A percentile compares a stretch with the other conserved stretches of the same genome.
These are phyloP conservation scores for Baeospora myosura DNA, from an alignment of 1,284 basidiomycete species.

Conservation along the genomic window DNA sequence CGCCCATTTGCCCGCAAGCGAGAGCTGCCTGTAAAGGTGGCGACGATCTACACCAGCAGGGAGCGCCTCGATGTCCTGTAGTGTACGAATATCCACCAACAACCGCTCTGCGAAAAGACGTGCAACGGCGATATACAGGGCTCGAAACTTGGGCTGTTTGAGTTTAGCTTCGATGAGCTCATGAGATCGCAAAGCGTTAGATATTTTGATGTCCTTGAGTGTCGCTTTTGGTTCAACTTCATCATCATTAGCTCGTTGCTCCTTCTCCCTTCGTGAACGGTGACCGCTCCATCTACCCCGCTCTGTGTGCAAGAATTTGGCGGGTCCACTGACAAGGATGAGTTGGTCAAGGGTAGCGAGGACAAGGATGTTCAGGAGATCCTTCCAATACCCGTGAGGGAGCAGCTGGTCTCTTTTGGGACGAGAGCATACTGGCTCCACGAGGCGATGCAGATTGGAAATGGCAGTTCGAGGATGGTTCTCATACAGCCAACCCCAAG, in stretches of 20 bases:
- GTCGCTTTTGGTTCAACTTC: neutral
- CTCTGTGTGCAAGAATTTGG: slow-evolving; percentile 7
- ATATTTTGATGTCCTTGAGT: slow-evolving; percentile 7
- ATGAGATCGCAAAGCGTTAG: slow-evolving; percentile 17
- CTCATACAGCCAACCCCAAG: slow-evolving; percentile 57
- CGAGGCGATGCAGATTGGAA: slow-evolving; percentile 42
- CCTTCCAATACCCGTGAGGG: slow-evolving; percentile 64
- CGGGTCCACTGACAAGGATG: slow-evolving; percentile 9
- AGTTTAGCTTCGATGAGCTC: slow-evolving; percentile 36
- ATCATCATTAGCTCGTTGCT: slow-evolving; percentile 1
- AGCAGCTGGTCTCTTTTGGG: slow-evolving; percentile 22
- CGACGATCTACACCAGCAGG: slow-evolving; percentile 23
- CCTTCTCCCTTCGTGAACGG: slow-evolving; percentile 1
- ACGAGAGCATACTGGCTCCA: slow-evolving; percentile 37
- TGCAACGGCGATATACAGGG: slow-evolving; percentile 56
- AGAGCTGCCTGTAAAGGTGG: slow-evolving; percentile 33
- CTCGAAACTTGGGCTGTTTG: slow-evolving; percentile 40
- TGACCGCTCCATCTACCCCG: neutral
- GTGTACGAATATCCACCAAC: slow-evolving; percentile 34
- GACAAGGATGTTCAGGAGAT: slow-evolving; percentile 55
- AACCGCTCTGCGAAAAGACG: slow-evolving; percentile 52
- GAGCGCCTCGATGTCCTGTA: slow-evolving; percentile 27
- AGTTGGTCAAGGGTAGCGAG: slow-evolving; percentile 47
- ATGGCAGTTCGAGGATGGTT: slow-evolving; percentile 60
- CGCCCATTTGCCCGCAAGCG: slow-evolving; percentile 63